Percentiles rank a stretch among this genome's conserved stretches.
Evolutionary conservation across 2,329 filamentous ascomycete genomes (phyloP).

Genomic region (Calonectria honghensis): DNA sequence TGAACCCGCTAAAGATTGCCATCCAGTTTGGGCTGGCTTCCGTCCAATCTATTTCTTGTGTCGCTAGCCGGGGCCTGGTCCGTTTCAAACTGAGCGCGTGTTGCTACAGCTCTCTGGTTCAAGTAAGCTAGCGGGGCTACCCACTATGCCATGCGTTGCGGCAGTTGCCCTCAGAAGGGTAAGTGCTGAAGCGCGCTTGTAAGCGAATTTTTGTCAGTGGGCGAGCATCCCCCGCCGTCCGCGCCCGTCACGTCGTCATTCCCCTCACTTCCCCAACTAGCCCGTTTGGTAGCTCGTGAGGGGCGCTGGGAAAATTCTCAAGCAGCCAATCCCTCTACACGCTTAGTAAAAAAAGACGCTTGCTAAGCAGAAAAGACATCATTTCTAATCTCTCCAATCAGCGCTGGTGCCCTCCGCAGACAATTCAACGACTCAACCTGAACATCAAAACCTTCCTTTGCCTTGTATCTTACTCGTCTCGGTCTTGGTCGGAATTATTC

Average conservation of each 20-base stretch:
- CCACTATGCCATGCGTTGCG: constrained; percentile 14
- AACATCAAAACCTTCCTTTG: constrained; percentile 10
- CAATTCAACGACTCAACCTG: constrained; percentile 5
- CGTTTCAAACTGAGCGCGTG: constrained; percentile 16
- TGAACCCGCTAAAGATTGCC: not conserved
- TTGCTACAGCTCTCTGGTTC: not conserved
- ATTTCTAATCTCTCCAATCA: constrained; percentile 34
- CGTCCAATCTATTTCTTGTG: not conserved
- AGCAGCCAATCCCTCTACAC: constrained; percentile 47
- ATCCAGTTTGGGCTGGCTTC: not conserved
- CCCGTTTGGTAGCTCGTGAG: constrained; percentile 22
- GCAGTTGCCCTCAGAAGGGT: constrained; percentile 1
- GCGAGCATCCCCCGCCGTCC: constrained; percentile 11
- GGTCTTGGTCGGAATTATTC: not conserved
- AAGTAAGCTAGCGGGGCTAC: not conserved
- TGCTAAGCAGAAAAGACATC: constrained; percentile 53
- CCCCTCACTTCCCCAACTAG: constrained; percentile 39
- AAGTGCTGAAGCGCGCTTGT: not conserved
- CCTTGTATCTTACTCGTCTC: not conserved
- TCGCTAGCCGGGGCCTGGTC: not conserved
- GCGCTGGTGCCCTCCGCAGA: not conserved
- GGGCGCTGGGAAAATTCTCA: constrained; percentile 24
- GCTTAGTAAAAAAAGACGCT: constrained; percentile 54
- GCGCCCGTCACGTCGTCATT: constrained; percentile 11
- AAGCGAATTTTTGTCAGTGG: not conserved